A percentile compares a stretch with the other conserved stretches of the same genome.
Evolutionary conservation across 106 monocot species (phyloP).

Genomic region (Acorus calamus): DNA sequence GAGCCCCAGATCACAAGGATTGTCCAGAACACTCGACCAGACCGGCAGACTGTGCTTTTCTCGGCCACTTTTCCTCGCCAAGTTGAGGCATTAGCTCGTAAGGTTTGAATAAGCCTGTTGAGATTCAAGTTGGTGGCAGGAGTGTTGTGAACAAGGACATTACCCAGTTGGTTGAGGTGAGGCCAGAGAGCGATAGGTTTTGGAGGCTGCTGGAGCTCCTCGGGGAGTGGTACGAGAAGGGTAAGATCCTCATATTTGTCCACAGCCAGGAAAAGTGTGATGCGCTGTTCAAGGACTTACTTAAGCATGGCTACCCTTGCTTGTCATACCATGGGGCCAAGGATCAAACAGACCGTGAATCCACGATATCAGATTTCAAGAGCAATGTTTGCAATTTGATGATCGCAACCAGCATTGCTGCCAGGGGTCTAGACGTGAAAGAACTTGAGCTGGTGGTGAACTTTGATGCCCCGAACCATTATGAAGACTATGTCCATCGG

Average conservation of each 20-base stretch:
- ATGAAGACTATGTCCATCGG: slow-evolving; percentile 97
- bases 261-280: slow-evolving; percentile 99
- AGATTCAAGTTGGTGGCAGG: slow-evolving; percentile 93
- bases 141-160: slow-evolving; percentile 97
- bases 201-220: slow-evolving; percentile 73
- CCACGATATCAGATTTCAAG: slow-evolving; percentile 86
- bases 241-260: slow-evolving; percentile 93
- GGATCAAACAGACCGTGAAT: slow-evolving; percentile 96
- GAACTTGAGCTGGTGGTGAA: slow-evolving; percentile 94
- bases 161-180: slow-evolving; percentile 78
- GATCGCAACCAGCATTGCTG: slow-evolving; percentile 92
- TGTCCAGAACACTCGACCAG: slow-evolving; percentile 87
- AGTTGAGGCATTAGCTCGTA: slow-evolving; percentile 80
- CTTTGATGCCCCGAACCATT: slow-evolving; percentile 96
- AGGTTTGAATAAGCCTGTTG: slow-evolving; percentile 84
- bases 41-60: slow-evolving; percentile 87
- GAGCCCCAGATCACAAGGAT: slow-evolving; percentile 95
- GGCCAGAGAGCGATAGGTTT: slow-evolving; percentile 79
- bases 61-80: slow-evolving; percentile 97
- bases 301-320: slow-evolving; percentile 91
- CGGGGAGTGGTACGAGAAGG: slow-evolving; percentile 97
- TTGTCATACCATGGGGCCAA: slow-evolving; percentile 91
- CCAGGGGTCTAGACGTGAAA: slow-evolving; percentile 91
- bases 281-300: slow-evolving; percentile 75
- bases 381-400: slow-evolving; percentile 86